Conservation (phyloP, 129 eudicot genomes). For the Chrysanthemum seticuspe region DNA sequence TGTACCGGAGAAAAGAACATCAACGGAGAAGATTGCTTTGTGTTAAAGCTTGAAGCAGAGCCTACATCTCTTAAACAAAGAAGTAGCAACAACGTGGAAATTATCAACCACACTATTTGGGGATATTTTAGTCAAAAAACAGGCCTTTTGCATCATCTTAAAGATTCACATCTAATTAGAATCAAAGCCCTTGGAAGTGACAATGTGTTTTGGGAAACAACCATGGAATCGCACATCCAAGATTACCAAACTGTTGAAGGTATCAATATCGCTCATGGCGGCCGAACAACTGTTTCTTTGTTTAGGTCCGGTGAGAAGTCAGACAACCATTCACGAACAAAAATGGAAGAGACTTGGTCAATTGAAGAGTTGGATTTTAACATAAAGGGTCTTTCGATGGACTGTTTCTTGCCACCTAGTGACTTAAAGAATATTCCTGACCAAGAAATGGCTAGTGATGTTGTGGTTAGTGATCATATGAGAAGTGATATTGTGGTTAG, state of each 20-base stretch:
- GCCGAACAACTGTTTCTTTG: slow-evolving; percentile 56
- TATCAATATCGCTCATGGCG: slow-evolving; percentile 70
- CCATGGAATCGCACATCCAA: slow-evolving; percentile 75
- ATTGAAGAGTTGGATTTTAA: slow-evolving; percentile 92
- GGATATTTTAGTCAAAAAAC: slow-evolving; percentile 83
- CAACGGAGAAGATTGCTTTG: slow-evolving; percentile 74
- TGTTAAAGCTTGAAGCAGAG: slow-evolving; percentile 65
- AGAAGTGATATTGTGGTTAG: slow-evolving; percentile 20
- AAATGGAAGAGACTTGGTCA: slow-evolving; percentile 84
- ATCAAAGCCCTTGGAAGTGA: slow-evolving; percentile 56
- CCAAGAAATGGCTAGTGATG: slow-evolving; percentile 37
- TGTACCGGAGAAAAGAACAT: slow-evolving; percentile 72
- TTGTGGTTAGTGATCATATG: slow-evolving; percentile 8
- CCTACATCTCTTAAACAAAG: slow-evolving; percentile 56
- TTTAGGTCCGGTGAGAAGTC: slow-evolving; percentile 60
- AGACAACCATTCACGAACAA: slow-evolving; percentile 59
- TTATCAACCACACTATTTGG: slow-evolving; percentile 81
- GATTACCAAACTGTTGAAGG: slow-evolving; percentile 80
- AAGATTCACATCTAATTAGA: slow-evolving; percentile 69
- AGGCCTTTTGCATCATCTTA: slow-evolving; percentile 62
- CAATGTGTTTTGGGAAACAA: slow-evolving; percentile 81
- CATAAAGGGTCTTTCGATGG: slow-evolving; percentile 67
- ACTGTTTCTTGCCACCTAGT: slow-evolving; percentile 80
- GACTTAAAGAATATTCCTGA: slow-evolving; percentile 44
- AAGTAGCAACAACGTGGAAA: slow-evolving; percentile 76